Percentiles rank a stretch among this genome's conserved stretches.
Evolutionary conservation across 1,139 yeast species (phyloP).

Genomic region (Geotrichum carabidarum): DNA sequence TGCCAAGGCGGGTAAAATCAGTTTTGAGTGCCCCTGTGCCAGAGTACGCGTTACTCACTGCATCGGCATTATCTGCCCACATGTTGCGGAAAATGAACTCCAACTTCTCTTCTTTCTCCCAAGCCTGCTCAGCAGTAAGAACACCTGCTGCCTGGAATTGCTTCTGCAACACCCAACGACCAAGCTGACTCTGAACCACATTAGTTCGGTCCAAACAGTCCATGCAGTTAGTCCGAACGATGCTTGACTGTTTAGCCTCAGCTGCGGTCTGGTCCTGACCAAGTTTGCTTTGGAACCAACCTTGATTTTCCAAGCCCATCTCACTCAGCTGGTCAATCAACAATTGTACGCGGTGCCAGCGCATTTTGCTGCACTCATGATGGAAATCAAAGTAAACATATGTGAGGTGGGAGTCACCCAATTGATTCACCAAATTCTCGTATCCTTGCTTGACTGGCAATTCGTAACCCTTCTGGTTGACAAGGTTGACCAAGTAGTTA

Average conservation of each 20-base stretch:
- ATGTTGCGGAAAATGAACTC: slow-evolving; percentile 72
- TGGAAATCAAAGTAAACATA: slow-evolving; percentile 95
- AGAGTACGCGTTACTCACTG: slow-evolving; percentile 82
- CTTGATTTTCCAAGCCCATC: slow-evolving; percentile 59
- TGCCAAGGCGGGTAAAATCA: slow-evolving; percentile 91
- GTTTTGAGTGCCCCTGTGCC: slow-evolving; percentile 98
- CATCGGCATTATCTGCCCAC: slow-evolving; percentile 99
- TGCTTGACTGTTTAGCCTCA: slow-evolving; percentile 52
- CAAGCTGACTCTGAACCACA: slow-evolving; percentile 90
- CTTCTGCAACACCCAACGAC: slow-evolving; percentile 76
- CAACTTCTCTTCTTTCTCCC: slow-evolving; percentile 51
- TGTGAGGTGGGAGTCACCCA: slow-evolving; percentile 52
- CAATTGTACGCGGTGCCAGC: slow-evolving; percentile 83
- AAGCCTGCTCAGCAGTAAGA: slow-evolving; percentile 31
- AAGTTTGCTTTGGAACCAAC: slow-evolving; percentile 46
- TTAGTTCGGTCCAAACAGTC: slow-evolving; percentile 97
- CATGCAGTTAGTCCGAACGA: slow-evolving; percentile 97
- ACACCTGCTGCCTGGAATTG: slow-evolving; percentile 54
- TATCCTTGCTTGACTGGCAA: slow-evolving; percentile 80
- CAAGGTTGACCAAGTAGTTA: slow-evolving; percentile 80
- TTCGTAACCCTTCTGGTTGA: slow-evolving; percentile 92
- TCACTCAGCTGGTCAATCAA: slow-evolving; percentile 62
- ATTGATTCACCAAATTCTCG: slow-evolving; percentile 63
- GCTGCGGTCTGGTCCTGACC: slow-evolving; percentile 29
- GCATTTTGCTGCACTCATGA: slow-evolving; percentile 93